These are phyloP conservation scores for Yamadazyma atmosphaerica DNA, from an alignment of 1,139 yeast species.

Conservation along the genomic window DNA sequence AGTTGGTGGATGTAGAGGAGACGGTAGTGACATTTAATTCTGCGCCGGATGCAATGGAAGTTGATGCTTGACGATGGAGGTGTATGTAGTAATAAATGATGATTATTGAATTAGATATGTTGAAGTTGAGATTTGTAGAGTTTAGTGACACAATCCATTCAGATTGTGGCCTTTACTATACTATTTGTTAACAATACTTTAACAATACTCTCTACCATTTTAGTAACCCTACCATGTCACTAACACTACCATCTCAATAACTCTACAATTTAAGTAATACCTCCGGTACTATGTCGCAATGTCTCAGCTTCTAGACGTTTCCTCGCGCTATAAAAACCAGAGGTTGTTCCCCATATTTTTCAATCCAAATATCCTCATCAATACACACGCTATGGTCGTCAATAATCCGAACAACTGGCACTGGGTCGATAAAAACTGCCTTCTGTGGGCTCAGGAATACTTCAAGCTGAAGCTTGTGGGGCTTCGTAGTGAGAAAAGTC, in stretches of 20 bases:
- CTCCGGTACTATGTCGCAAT: background rate
- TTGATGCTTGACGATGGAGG: constrained; percentile 48
- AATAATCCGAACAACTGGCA: constrained; percentile 69
- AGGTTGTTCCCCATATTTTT: background rate
- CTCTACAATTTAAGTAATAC: too few relatives aligned
- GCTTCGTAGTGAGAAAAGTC: constrained; percentile 38
- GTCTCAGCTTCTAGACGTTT: constrained; percentile 17
- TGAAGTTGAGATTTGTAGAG: too few relatives aligned
- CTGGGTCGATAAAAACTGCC: constrained; percentile 98
- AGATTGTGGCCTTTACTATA: too few relatives aligned
- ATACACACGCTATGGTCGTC: constrained; percentile 36
- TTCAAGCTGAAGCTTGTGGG: constrained; percentile 62
- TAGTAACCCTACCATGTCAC: too few relatives aligned
- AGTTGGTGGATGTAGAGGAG: constrained; percentile 72
- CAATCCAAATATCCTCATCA: background rate
- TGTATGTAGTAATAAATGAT: background rate
- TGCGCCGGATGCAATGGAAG: constrained; percentile 64
- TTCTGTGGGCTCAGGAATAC: constrained; percentile 83
- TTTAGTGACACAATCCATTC: too few relatives aligned
- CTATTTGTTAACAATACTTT: too few relatives aligned
- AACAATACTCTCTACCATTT: too few relatives aligned
- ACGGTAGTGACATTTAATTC: constrained; percentile 43
- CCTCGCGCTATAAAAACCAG: constrained; percentile 7
- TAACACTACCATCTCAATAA: too few relatives aligned
- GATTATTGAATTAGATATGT: too few relatives aligned